A percentile compares a stretch with the other conserved stretches of the same genome.
Evolutionary conservation across 257 asterid species (phyloP).

Genomic region (Datura wrightii): DNA sequence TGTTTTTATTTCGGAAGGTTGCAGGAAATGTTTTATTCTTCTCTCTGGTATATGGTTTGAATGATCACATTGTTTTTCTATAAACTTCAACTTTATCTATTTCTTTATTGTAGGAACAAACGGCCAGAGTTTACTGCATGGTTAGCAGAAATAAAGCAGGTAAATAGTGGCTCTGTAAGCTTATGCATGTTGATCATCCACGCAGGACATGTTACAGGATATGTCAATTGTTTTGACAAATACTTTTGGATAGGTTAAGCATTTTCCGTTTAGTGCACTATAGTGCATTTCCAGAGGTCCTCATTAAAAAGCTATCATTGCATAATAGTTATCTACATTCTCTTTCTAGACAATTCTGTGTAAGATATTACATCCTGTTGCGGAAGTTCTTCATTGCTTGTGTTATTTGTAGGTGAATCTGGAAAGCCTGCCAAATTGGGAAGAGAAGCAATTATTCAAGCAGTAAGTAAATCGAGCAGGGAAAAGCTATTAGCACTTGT

Average conservation of each 20-base stretch:
- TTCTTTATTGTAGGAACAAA: conserved; percentile 68
- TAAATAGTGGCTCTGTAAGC: conserved; percentile 33
- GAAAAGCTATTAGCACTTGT: background rate
- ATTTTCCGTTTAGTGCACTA: conserved; percentile 2
- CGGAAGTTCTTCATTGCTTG: background rate
- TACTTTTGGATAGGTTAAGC: background rate
- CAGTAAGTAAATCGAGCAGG: conserved; percentile 56
- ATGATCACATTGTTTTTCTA: background rate
- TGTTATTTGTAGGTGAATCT: conserved; percentile 72
- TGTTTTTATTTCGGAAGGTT: background rate
- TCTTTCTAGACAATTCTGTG: conserved; percentile 11
- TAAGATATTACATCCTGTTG: background rate
- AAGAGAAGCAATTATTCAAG: conserved; percentile 94
- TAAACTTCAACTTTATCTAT: background rate
- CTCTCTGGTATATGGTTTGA: background rate
- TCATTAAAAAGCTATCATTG: background rate
- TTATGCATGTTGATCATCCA: conserved; percentile 16
- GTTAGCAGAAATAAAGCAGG: conserved; percentile 91
- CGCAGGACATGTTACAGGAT: background rate
- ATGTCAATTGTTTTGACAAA: conserved; percentile 15
- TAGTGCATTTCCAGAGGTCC: background rate
- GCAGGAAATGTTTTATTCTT: background rate
- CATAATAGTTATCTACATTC: background rate
- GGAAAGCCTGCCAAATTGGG: conserved; percentile 95
- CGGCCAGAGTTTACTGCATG: conserved; percentile 98